A percentile compares a stretch with the other conserved stretches of the same genome.
These are phyloP conservation scores for Chrysoporthe puriensis DNA, from an alignment of 2,329 filamentous ascomycete species.

Conservation along the genomic window DNA sequence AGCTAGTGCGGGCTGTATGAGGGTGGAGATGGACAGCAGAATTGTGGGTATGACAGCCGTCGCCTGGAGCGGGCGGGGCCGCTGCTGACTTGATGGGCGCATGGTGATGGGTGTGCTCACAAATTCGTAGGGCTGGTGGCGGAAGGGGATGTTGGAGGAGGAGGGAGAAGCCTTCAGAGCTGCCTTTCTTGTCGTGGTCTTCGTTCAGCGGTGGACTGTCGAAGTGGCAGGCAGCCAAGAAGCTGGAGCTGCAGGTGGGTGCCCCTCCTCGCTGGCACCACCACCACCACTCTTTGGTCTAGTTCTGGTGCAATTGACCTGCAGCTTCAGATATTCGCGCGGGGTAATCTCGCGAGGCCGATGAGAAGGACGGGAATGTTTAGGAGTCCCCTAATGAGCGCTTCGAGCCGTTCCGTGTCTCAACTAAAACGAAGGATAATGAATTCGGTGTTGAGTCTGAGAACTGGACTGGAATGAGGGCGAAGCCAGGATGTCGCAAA, in stretches of 20 bases:
- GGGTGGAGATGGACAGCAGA: constrained; percentile 39
- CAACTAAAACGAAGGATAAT: constrained; percentile 10
- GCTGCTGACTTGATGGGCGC: constrained; percentile 12
- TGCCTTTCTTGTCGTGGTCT: constrained; percentile 3
- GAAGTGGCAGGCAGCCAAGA: constrained; percentile 16
- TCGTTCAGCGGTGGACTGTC: constrained; percentile 3
- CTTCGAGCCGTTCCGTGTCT: constrained; percentile 25
- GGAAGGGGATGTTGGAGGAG: not conserved
- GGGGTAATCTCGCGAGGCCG: not conserved
- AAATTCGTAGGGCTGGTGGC: not conserved
- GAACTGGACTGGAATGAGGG: constrained; percentile 11
- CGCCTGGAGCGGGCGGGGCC: constrained; percentile 14
- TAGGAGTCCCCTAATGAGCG: not conserved
- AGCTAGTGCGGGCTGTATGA: constrained; percentile 46
- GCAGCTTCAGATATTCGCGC: not conserved
- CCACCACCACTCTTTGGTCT: constrained; percentile 9
- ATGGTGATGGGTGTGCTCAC: constrained; percentile 21
- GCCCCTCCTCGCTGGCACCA: constrained; percentile 26
- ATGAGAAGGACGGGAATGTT: constrained; percentile 1
- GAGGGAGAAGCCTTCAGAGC: not conserved
- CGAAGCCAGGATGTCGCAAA: not conserved
- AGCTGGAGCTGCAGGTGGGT: constrained; percentile 22
- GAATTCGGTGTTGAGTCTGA: not conserved
- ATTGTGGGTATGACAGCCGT: constrained; percentile 14
- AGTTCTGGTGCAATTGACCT: not conserved